These are phyloP conservation scores for Glebionis coronaria DNA, from an alignment of 129 eudicot species.

Conservation along the genomic window DNA sequence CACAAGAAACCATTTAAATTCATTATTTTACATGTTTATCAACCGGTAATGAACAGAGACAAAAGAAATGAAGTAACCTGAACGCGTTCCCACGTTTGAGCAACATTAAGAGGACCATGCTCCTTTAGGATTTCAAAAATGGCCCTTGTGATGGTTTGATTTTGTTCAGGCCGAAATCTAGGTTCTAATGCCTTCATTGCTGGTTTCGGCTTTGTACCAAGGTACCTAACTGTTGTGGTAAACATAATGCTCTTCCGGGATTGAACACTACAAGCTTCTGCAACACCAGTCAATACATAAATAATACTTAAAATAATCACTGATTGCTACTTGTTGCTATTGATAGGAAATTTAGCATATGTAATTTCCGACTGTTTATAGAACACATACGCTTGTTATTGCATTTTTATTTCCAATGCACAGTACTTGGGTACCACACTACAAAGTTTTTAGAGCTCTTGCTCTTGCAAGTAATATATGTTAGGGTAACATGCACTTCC, in stretches of 20 bases:
- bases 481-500: neutral
- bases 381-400: too few relatives aligned
- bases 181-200: conserved; percentile 90
- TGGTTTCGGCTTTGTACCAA: conserved; percentile 79
- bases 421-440: too few relatives aligned
- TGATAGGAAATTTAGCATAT: neutral
- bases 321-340: neutral
- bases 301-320: neutral
- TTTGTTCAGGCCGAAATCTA: conserved; percentile 80
- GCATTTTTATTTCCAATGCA: too few relatives aligned
- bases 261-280: neutral
- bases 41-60: neutral
- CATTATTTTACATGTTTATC: too few relatives aligned
- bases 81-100: conserved; percentile 85
- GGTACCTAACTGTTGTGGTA: conserved; percentile 59
- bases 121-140: conserved; percentile 45
- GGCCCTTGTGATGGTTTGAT: conserved; percentile 50
- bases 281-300: neutral
- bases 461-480: neutral
- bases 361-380: too few relatives aligned
- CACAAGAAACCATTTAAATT: too few relatives aligned
- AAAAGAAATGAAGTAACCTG: conserved; percentile 43
- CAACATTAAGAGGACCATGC: conserved; percentile 86
- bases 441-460: neutral
- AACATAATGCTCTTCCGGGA: conserved; percentile 44